These are phyloP conservation scores for Byssoonygena ceratinophila DNA, from an alignment of 2,329 filamentous ascomycete species.

Conservation along the genomic window DNA sequence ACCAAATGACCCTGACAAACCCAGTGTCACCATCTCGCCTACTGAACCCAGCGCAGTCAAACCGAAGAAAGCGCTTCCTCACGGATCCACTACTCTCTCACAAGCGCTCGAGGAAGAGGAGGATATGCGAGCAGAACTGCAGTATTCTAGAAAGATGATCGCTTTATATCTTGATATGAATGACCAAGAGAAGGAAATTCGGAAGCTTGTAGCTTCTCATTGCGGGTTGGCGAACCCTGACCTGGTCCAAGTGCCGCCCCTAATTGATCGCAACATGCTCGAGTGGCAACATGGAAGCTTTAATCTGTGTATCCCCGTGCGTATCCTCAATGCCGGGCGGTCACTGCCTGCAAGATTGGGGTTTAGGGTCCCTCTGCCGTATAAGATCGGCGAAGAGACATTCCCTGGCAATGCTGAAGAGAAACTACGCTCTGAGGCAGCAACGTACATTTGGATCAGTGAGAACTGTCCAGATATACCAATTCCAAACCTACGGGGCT, in stretches of 20 bases:
- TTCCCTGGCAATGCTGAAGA: slow-evolving; percentile 19
- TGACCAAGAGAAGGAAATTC: slow-evolving; percentile 7
- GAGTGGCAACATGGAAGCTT: slow-evolving; percentile 15
- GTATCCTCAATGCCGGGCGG: slow-evolving; percentile 3
- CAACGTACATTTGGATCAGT: slow-evolving; percentile 19
- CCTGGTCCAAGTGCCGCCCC: slow-evolving; percentile 9
- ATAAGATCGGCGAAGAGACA: slow-evolving; percentile 17
- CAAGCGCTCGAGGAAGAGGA: slow-evolving; percentile 7
- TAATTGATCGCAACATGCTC: neutral
- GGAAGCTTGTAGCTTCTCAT: slow-evolving; percentile 15
- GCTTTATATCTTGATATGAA: slow-evolving; percentile 8
- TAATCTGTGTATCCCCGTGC: slow-evolving; percentile 15
- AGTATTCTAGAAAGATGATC: slow-evolving; percentile 9
- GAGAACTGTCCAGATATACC: slow-evolving; percentile 19
- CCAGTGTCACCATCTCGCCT: too few relatives aligned
- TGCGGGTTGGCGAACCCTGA: slow-evolving; percentile 11
- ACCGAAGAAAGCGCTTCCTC: slow-evolving; percentile 3
- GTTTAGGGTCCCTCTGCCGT: slow-evolving; percentile 15
- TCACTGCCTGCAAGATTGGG: slow-evolving; percentile 9
- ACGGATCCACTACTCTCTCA: slow-evolving; percentile 12
- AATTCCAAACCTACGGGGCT: slow-evolving; percentile 17
- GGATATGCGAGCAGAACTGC: slow-evolving; percentile 13
- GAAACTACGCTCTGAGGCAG: slow-evolving; percentile 20
- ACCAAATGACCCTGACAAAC: too few relatives aligned
- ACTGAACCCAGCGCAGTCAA: neutral